Evolutionary conservation across 352 stramenopile species (phyloP), one percentile per base, ranked within the genome.

Genomic region (Pelagophyceae sp.): DNA sequence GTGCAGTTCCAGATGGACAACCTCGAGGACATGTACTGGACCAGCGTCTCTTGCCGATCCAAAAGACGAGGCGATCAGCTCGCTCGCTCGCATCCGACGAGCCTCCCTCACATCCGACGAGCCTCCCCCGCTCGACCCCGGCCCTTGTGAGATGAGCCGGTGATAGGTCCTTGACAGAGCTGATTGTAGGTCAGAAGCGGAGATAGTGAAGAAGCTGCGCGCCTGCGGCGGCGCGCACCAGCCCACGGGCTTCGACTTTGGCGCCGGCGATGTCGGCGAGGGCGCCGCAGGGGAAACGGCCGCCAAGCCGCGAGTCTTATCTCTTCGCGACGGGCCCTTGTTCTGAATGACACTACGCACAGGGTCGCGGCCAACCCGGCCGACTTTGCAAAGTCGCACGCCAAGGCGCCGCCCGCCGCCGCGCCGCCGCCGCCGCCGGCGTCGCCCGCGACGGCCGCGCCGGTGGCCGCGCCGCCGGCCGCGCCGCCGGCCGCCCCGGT

Each of bases 171-270:
- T n/a, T n/a, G n/a, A n/a, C n/a, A n/a, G n/a, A n/a, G n/a, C n/a
- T n/a, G n/a, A n/a, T n/a, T n/a, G n/a, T n/a, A n/a, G n/a, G n/a
- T 65, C 64, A 27, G 76, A 80, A 31, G 67, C 58, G 23, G 40
- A 70, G 23, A 54, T 80, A 0, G 64, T 80, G n/a, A n/a, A 69
- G 31, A 80, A 80, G 50, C 38, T 80, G 35, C 40, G 67, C 29
- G 2, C 37, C 58, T 29, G 54, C 25, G 76, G 76, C 15, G 76
- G 67, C 38, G 76, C 76, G n/a, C 76, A 79, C 72, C 67, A 70
- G 38, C 76, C 76, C 23, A 80, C 67, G 19, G 29, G 32, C n/a
- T 80, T 75, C 45, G 65, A 76, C 60, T 80, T 80, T 61, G 70
- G 33, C 61, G 25, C 37, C 5, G 29, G 33, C 29, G 29, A 45